Conservation (phyloP, 805 yeast species). For the Monosporozyma siamensis region DNA sequence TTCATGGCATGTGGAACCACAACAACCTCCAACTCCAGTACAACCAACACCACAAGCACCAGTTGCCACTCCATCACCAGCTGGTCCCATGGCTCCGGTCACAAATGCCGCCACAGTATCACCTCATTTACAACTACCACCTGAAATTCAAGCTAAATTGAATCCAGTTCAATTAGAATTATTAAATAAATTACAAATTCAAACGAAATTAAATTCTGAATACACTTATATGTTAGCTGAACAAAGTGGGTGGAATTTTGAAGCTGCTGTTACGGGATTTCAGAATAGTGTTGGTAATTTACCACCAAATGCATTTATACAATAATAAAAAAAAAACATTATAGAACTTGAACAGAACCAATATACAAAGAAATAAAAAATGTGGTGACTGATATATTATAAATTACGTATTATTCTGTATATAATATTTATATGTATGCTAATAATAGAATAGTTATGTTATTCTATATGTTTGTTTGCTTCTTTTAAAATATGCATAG, state of each 20-base stretch:
- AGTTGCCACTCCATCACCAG: conserved; percentile 4
- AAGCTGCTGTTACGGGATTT: conserved; percentile 60
- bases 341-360: background rate
- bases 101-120: conserved; percentile 4
- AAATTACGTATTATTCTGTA: background rate
- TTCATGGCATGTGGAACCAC: conserved; percentile 39
- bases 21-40: conserved; percentile 1
- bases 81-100: conserved; percentile 4
- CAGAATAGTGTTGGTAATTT: conserved; percentile 51
- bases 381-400: no score
- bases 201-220: conserved; percentile 67
- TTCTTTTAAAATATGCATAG: background rate
- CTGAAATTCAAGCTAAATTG: conserved; percentile 43
- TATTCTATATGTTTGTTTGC: background rate
- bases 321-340: conserved; percentile 5
- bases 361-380: background rate
- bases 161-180: conserved; percentile 52
- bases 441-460: background rate
- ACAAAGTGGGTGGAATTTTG: conserved; percentile 79
- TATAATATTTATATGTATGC: background rate
- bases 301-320: conserved; percentile 48
- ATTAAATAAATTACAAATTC: conserved; percentile 53
- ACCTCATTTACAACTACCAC: conserved; percentile 40
- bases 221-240: conserved; percentile 77
- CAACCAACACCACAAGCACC: background rate